phyloP scores from a whole-genome alignment of 2,329 filamentous ascomycete genomes.

The Phyllosticta citrichinensis region DNA sequence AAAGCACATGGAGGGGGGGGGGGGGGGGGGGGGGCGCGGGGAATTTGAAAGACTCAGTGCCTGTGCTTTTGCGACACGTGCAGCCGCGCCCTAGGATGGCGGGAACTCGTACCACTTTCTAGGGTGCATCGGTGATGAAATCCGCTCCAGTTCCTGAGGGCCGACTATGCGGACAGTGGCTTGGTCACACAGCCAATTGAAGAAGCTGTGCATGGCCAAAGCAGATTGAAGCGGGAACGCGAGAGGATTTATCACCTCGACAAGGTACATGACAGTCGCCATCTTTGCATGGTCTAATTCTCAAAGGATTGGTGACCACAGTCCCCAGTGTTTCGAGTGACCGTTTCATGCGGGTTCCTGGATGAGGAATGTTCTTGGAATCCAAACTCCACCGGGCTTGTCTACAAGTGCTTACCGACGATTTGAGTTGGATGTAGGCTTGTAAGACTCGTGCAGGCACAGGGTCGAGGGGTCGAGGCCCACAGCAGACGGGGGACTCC shows the following conservation, averaged over 20 bases:
- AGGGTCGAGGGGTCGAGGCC: too few species aligned
- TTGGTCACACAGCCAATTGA: neutral
- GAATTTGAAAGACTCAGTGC: neutral
- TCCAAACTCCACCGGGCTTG: neutral
- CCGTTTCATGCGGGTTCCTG: neutral
- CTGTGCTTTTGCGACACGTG: neutral
- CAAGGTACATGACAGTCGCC: neutral
- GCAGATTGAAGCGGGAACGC: neutral
- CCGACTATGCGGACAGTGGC: neutral
- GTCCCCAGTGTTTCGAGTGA: neutral
- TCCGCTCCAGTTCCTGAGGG: neutral
- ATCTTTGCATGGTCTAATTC: neutral
- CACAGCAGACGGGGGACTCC: too few species aligned
- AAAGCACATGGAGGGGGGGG: neutral
- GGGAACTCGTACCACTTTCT: neutral
- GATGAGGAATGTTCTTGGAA: neutral
- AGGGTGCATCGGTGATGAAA: neutral
- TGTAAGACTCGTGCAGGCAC: neutral
- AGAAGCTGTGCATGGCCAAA: neutral
- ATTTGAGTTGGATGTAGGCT: neutral
- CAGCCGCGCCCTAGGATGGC: neutral
- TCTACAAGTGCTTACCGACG: neutral
- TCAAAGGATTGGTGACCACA: neutral
- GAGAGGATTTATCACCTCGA: neutral
- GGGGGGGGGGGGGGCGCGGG: too few species aligned